Conservation (phyloP, 805 yeast genomes). For the Zygotorulaspora sp. region DNA sequence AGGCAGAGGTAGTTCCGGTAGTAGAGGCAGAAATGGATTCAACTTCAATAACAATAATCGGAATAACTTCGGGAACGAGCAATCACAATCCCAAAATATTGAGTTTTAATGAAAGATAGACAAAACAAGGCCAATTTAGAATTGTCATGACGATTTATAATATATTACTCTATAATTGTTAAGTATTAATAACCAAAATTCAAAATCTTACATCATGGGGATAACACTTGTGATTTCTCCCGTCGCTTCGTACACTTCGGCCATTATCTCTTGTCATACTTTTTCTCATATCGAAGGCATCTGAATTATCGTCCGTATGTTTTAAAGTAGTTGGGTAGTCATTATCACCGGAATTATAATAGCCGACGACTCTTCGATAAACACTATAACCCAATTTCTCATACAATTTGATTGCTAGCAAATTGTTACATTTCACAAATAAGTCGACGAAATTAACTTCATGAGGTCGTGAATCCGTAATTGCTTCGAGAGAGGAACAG, state of each 20-base stretch:
- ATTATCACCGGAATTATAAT: constrained; percentile 61
- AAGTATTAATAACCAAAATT: constrained; percentile 3
- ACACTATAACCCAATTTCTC: constrained; percentile 83
- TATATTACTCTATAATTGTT: background rate
- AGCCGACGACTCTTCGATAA: constrained; percentile 82
- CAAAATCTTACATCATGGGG: constrained; percentile 66
- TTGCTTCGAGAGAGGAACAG: constrained; percentile 66
- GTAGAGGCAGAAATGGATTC: constrained; percentile 18
- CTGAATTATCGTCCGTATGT: constrained; percentile 58
- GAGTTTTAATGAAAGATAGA: constrained; percentile 14
- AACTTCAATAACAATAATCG: constrained; percentile 20
- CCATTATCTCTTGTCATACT: constrained; percentile 54
- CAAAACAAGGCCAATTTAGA: no score
- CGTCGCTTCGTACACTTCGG: constrained; percentile 53
- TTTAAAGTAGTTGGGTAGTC: constrained; percentile 40
- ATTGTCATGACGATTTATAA: no score
- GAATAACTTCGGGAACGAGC: constrained; percentile 12
- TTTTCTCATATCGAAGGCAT: constrained; percentile 86
- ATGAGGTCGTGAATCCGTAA: constrained; percentile 74
- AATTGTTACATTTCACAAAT: constrained; percentile 84
- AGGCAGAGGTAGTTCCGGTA: constrained; percentile 29
- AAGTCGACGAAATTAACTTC: constrained; percentile 82
- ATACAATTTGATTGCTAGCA: constrained; percentile 73
- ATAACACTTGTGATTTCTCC: constrained; percentile 52
- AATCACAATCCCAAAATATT: constrained; percentile 13